These are phyloP conservation scores for Cucumis cinereus DNA, from an alignment of 306 rosid species.

Conservation along the genomic window DNA sequence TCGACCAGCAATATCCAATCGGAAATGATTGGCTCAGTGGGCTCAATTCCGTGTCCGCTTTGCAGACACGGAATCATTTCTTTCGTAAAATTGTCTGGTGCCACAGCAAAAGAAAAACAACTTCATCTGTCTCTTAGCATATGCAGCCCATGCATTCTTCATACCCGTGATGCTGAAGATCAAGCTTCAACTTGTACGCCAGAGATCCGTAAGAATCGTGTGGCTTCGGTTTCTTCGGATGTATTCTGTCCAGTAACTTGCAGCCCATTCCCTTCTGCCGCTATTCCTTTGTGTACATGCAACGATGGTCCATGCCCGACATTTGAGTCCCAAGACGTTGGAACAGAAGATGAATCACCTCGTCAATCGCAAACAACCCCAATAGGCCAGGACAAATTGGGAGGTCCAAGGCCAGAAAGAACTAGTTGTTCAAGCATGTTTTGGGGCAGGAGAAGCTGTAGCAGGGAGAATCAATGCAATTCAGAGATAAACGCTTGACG, in stretches of 20 bases:
- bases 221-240: slow-evolving; percentile 77
- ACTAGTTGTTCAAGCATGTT: slow-evolving; percentile 81
- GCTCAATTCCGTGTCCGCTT: slow-evolving; percentile 87
- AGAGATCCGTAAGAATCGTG: slow-evolving; percentile 59
- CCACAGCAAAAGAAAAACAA: slow-evolving; percentile 52
- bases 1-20: slow-evolving; percentile 60
- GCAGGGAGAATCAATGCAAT: slow-evolving; percentile 93
- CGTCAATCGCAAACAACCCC: slow-evolving; percentile 33
- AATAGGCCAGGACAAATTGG: slow-evolving; percentile 49
- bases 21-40: slow-evolving; percentile 47
- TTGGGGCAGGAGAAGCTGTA: slow-evolving; percentile 95
- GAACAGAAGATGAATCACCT: slow-evolving; percentile 40
- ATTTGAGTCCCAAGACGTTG: slow-evolving; percentile 52
- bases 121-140: slow-evolving; percentile 47
- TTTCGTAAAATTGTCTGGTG: slow-evolving; percentile 63
- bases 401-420: slow-evolving; percentile 58
- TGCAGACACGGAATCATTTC: slow-evolving; percentile 76
- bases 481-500: slow-evolving; percentile 79
- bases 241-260: slow-evolving; percentile 87
- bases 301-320: slow-evolving; percentile 72
- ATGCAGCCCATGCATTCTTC: slow-evolving; percentile 84
- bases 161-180: slow-evolving; percentile 33
- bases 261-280: slow-evolving; percentile 78
- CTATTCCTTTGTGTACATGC: slow-evolving; percentile 86
- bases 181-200: slow-evolving; percentile 48